These are phyloP conservation scores for Lasiodiplodia sp. DNA, from an alignment of 2,329 filamentous ascomycete species.

Conservation along the genomic window DNA sequence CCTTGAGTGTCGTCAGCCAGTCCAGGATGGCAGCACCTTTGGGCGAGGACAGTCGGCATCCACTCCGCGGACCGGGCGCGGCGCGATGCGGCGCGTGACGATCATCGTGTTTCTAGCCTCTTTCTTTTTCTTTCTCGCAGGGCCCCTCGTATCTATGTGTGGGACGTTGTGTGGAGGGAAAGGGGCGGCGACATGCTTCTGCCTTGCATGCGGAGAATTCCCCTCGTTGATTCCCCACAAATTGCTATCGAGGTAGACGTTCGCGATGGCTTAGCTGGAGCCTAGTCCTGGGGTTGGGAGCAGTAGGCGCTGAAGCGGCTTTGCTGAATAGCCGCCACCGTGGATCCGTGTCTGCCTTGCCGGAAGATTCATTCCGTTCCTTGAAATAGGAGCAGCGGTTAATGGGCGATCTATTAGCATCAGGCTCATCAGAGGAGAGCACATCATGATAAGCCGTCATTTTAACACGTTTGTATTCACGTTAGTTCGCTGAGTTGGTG, in stretches of 20 bases:
- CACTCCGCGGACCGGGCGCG: neutral
- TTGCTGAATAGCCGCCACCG: neutral
- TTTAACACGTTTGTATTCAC: too few species aligned
- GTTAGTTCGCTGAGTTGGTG: neutral
- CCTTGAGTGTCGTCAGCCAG: conserved; percentile 1
- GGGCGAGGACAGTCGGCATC: neutral
- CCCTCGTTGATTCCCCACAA: neutral
- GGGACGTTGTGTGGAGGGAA: neutral
- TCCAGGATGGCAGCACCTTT: neutral
- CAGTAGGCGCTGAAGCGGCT: neutral
- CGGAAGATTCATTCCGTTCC: neutral
- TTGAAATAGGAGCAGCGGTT: neutral
- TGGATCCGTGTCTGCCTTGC: neutral
- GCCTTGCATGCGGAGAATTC: neutral
- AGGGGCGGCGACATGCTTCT: neutral
- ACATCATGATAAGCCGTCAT: neutral
- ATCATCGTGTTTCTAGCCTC: conserved; percentile 1
- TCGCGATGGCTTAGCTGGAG: neutral
- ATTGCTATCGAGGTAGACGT: neutral
- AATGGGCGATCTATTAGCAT: neutral
- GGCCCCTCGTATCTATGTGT: neutral
- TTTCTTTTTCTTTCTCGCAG: neutral
- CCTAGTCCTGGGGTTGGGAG: neutral
- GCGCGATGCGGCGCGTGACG: neutral
- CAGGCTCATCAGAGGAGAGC: neutral